Evolutionary conservation across 495 filamentous ascomycete species (phyloP).

Genomic region (Xylaria grammica): DNA sequence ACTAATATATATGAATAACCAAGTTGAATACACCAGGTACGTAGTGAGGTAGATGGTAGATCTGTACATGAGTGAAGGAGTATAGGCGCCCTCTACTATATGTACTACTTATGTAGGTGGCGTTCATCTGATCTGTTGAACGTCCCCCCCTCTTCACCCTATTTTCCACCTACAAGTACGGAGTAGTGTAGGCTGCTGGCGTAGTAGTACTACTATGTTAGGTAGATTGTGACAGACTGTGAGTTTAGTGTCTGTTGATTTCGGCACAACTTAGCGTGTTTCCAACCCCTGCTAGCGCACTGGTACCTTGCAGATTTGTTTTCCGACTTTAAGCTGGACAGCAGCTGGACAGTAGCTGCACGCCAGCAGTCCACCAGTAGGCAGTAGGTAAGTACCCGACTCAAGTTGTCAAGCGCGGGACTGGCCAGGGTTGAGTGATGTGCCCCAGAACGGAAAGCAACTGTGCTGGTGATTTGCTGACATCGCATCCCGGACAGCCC

Average conservation of each 20-base stretch:
- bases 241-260: conserved; percentile 7
- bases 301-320: conserved; percentile 46
- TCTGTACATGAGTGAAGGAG: no score
- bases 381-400: not conserved
- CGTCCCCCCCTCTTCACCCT: no score
- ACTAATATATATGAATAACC: no score
- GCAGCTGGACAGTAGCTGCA: not conserved
- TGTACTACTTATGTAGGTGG: no score
- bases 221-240: no score
- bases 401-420: conserved; percentile 28
- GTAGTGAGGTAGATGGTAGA: no score
- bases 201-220: no score
- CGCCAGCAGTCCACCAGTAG: not conserved
- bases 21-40: no score
- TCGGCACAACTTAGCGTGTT: conserved; percentile 34
- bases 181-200: no score
- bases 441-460: conserved; percentile 16
- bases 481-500: not conserved
- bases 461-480: conserved; percentile 12
- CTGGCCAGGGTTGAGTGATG: conserved; percentile 13
- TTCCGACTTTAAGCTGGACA: conserved; percentile 18
- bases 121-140: not conserved
- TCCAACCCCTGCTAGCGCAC: conserved; percentile 40
- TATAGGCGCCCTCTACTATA: no score
- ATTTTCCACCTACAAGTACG: no score